Conservation (phyloP, 106 monocot genomes). For the Iris macrosiphon region DNA sequence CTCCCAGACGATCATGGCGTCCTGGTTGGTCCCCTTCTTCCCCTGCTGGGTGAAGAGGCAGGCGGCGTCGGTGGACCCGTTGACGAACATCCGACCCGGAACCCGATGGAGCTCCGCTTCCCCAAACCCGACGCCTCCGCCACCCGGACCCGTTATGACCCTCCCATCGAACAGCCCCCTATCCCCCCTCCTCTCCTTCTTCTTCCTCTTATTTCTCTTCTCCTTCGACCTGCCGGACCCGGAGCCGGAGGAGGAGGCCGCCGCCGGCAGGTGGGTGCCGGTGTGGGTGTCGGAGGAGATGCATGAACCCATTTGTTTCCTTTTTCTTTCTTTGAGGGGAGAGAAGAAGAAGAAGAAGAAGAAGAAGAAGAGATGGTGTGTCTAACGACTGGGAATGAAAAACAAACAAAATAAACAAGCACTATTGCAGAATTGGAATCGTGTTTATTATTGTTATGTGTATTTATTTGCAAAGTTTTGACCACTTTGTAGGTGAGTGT, state of each 20-base stretch:
- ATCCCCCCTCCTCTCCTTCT: slow-evolving; percentile 4
- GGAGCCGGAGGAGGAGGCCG: background rate
- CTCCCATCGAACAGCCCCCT: background rate
- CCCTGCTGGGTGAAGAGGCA: slow-evolving; percentile 62
- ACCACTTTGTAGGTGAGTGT: too few relatives aligned
- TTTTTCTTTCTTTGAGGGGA: too few relatives aligned
- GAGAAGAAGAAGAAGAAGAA: too few relatives aligned
- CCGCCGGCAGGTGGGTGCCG: background rate
- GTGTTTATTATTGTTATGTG: too few relatives aligned
- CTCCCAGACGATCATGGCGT: slow-evolving; percentile 47
- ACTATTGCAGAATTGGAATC: too few relatives aligned
- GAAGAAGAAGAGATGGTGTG: too few relatives aligned
- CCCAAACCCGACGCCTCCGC: background rate
- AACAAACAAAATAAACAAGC: too few relatives aligned
- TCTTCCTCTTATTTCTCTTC: slow-evolving; percentile 2
- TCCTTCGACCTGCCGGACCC: slow-evolving; percentile 17
- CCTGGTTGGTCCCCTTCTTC: slow-evolving; percentile 45
- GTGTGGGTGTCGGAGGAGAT: slow-evolving; percentile 5
- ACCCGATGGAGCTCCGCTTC: slow-evolving; percentile 29
- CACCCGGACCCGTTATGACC: background rate
- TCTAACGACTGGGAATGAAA: too few relatives aligned
- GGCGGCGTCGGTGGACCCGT: slow-evolving; percentile 34
- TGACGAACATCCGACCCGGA: slow-evolving; percentile 37
- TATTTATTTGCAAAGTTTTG: too few relatives aligned
- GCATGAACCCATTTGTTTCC: slow-evolving; percentile 27